Percentiles rank a stretch among this genome's conserved stretches.
Conservation (phyloP, 1,284 basidiomycete genomes). For the Chondrostereum purpureum region DNA sequence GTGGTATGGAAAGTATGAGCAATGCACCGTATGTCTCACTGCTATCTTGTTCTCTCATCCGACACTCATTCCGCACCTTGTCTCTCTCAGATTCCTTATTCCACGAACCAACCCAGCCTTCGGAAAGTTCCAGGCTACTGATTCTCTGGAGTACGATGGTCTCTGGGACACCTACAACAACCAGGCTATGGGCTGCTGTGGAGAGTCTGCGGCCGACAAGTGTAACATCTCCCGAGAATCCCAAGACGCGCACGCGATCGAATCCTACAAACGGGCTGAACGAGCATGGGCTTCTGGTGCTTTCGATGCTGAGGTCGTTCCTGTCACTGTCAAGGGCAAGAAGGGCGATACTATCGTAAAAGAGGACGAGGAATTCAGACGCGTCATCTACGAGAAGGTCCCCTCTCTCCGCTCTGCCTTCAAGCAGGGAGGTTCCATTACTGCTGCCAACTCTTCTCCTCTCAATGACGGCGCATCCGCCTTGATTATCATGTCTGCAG, state of each 20-base stretch:
- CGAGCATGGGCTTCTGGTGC: constrained; percentile 84
- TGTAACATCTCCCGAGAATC: constrained; percentile 79
- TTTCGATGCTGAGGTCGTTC: constrained; percentile 87
- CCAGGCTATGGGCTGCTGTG: constrained; percentile 95
- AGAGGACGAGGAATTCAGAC: constrained; percentile 98
- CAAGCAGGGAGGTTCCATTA: constrained; percentile 86
- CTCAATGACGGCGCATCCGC: constrained; percentile 98
- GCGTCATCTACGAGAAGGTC: constrained; percentile 89
- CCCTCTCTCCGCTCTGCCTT: constrained; percentile 84
- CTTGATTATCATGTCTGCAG: constrained; percentile 87
- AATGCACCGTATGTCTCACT: constrained; percentile 73
- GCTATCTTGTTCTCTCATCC: constrained; percentile 6
- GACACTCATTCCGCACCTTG: constrained; percentile 2
- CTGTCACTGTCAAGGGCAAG: constrained; percentile 91
- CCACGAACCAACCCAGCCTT: constrained; percentile 85
- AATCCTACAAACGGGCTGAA: constrained; percentile 91
- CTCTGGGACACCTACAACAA: constrained; percentile 96
- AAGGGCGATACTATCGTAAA: constrained; percentile 86
- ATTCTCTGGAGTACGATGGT: constrained; percentile 90
- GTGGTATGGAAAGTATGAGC: constrained; percentile 98
- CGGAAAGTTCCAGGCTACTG: constrained; percentile 83
- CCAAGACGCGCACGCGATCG: constrained; percentile 87
- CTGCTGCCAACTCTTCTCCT: constrained; percentile 93
- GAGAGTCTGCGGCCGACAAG: constrained; percentile 83
- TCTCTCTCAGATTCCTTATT: constrained; percentile 73